A percentile compares a stretch with the other conserved stretches of the same genome.
Conservation (phyloP, 2,329 filamentous ascomycete species). For the Penicillium sp. region DNA sequence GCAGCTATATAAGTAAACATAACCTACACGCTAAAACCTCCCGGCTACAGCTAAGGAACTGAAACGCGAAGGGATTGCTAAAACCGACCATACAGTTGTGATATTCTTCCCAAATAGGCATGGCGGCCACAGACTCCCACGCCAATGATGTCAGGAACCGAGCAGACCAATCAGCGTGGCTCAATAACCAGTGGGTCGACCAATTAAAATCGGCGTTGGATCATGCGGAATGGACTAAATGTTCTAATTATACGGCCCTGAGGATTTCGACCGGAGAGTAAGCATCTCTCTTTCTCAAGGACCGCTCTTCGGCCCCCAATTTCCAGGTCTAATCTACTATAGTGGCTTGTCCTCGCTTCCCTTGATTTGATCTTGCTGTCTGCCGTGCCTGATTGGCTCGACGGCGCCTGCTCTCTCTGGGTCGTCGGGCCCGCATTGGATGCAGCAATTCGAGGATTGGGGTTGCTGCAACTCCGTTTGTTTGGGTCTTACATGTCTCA, state of each 20-base stretch:
- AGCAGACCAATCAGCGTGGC: conserved; percentile 12
- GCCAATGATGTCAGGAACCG: conserved; percentile 19
- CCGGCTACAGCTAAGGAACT: conserved; percentile 9
- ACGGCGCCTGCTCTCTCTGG: not conserved
- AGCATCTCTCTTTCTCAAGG: not conserved
- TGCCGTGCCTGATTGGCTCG: not conserved
- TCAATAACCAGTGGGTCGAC: not conserved
- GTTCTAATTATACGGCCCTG: conserved; percentile 4
- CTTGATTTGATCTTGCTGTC: not conserved
- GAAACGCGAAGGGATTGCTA: conserved; percentile 12
- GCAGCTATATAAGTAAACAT: not conserved
- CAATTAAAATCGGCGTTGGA: not conserved
- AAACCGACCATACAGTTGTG: conserved; percentile 8
- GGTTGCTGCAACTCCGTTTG: not conserved
- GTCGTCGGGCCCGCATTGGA: not conserved
- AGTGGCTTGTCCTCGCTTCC: not conserved
- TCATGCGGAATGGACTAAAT: not conserved
- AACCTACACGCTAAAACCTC: not conserved
- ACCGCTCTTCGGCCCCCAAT: not conserved
- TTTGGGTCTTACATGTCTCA: not conserved
- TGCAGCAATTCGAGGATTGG: not conserved
- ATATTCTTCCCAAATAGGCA: conserved; percentile 12
- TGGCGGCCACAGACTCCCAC: conserved; percentile 2
- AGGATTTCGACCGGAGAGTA: not conserved
- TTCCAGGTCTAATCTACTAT: not conserved